Conservation (phyloP, 257 asterid genomes). For the Hygrophila difformis region DNA sequence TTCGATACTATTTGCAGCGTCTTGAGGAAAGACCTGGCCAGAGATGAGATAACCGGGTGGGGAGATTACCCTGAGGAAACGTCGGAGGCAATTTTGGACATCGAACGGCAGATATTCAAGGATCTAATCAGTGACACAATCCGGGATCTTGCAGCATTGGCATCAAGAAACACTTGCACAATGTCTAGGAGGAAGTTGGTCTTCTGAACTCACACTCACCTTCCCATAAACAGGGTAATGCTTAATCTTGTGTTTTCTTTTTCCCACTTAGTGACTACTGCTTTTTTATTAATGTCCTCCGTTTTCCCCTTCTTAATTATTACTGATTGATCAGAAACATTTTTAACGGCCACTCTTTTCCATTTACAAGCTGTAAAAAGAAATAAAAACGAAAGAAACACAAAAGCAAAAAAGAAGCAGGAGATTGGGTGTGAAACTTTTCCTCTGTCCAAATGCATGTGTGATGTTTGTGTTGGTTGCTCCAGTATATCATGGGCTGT, state of each 20-base stretch:
- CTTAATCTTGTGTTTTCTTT: background rate
- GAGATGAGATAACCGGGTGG: constrained; percentile 61
- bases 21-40: constrained; percentile 58
- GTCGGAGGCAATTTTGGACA: constrained; percentile 64
- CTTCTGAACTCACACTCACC: constrained; percentile 26
- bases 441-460: constrained; percentile 28
- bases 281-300: background rate
- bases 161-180: constrained; percentile 28
- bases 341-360: constrained; percentile 23
- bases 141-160: constrained; percentile 50
- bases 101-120: constrained; percentile 78
- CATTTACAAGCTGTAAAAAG: constrained; percentile 33
- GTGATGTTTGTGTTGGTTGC: constrained; percentile 28
- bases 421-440: constrained; percentile 14
- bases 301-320: background rate
- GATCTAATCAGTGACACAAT: constrained; percentile 69
- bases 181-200: constrained; percentile 68
- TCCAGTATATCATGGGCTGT: constrained; percentile 28
- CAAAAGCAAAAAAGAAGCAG: constrained; percentile 8
- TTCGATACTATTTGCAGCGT: constrained; percentile 58
- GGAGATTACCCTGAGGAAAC: constrained; percentile 60
- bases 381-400: constrained; percentile 9
- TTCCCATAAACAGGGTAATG: background rate
- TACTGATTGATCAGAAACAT: constrained; percentile 24
- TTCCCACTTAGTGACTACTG: background rate